These are phyloP conservation scores for Pythium dissotocum DNA, from an alignment of 352 stramenopile genomes.

Conservation along the genomic window DNA sequence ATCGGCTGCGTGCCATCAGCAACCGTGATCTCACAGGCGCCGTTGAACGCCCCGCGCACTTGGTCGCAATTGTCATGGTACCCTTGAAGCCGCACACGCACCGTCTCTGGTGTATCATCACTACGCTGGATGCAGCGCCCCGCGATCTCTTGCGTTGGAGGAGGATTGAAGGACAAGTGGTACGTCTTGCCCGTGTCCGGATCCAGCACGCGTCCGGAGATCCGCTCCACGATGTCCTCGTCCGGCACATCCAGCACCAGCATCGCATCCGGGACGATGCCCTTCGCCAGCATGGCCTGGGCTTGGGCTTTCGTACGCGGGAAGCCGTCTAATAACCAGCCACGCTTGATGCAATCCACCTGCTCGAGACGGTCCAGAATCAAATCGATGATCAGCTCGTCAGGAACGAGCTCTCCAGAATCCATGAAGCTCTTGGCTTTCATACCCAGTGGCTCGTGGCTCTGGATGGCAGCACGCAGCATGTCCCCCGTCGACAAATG, in stretches of 20 bases:
- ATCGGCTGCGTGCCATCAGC: constrained; percentile 54
- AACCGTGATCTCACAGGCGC: constrained; percentile 45
- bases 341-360: constrained; percentile 63
- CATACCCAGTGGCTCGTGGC: constrained; percentile 48
- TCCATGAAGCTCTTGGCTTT: constrained; percentile 94
- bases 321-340: constrained; percentile 96
- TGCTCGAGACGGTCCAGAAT: constrained; percentile 84
- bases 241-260: constrained; percentile 95
- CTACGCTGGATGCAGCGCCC: constrained; percentile 62
- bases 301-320: constrained; percentile 90
- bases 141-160: constrained; percentile 60
- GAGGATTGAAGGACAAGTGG: constrained; percentile 87
- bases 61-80: constrained; percentile 78
- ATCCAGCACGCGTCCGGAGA: constrained; percentile 91
- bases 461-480: constrained; percentile 88
- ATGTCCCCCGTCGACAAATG: constrained; percentile 96
- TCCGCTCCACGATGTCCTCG: constrained; percentile 92
- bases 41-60: constrained; percentile 39
- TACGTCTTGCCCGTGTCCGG: constrained; percentile 92
- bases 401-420: constrained; percentile 89
- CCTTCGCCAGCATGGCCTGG: constrained; percentile 49
- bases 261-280: constrained; percentile 90
- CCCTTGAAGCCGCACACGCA: constrained; percentile 82
- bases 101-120: constrained; percentile 91
- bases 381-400: constrained; percentile 94